These are phyloP conservation scores for Kuraishia borneana DNA, from an alignment of 805 yeast species.

Conservation along the genomic window DNA sequence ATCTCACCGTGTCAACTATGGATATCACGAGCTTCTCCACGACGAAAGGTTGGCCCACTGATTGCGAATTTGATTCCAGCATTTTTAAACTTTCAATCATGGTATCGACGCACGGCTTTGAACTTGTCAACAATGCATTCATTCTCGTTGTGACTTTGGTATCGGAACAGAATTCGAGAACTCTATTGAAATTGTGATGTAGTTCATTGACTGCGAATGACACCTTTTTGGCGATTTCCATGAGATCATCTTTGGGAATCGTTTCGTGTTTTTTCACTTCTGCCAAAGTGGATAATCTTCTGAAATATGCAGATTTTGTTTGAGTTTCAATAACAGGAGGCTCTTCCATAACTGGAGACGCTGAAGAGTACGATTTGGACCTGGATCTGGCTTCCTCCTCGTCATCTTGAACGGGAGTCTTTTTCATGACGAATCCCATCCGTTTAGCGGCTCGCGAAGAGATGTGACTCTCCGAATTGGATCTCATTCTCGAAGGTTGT, in stretches of 20 bases:
- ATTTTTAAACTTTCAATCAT: constrained; percentile 46
- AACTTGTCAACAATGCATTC: constrained; percentile 36
- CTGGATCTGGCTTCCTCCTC: constrained; percentile 3
- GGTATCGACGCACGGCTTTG: constrained; percentile 43
- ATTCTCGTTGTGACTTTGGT: constrained; percentile 42
- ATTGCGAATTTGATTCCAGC: constrained; percentile 22
- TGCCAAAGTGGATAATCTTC: constrained; percentile 52
- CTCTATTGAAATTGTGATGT: constrained; percentile 45
- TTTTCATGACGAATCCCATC: constrained; percentile 59
- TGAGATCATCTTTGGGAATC: constrained; percentile 12
- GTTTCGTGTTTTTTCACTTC: constrained; percentile 21
- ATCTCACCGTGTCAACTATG: constrained; percentile 23
- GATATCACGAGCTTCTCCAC: constrained; percentile 19
- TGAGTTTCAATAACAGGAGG: constrained; percentile 11
- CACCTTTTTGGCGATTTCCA: constrained; percentile 47
- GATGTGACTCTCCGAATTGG: constrained; percentile 29
- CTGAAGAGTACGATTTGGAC: constrained; percentile 6
- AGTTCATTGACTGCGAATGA: constrained; percentile 54
- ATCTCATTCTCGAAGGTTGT: constrained; percentile 10
- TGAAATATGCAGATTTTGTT: constrained; percentile 50
- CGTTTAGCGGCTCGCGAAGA: constrained; percentile 61
- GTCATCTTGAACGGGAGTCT: constrained; percentile 9
- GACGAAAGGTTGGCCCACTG: constrained; percentile 7
- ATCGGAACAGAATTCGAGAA: constrained; percentile 47
- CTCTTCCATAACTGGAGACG: constrained; percentile 17